Conservation (phyloP, 345 rosid species). For the Melastoma malabathricum region DNA sequence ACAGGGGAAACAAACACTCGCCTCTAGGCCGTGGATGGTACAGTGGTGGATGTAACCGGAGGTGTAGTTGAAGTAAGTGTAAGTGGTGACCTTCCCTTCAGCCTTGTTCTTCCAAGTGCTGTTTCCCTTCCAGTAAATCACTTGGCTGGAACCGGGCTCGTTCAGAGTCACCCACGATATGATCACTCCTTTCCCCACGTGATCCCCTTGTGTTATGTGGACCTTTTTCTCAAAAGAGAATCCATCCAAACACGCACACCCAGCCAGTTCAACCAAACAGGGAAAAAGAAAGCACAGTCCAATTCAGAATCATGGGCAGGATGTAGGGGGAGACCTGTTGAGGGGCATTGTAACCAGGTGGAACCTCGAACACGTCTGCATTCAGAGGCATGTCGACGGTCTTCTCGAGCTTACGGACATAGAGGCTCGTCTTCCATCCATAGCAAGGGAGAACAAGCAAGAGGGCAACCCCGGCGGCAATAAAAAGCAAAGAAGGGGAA, state of each 20-base stretch:
- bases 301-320: neutral
- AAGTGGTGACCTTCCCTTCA: conserved; percentile 33
- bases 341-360: conserved; percentile 80
- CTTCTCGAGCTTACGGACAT: conserved; percentile 38
- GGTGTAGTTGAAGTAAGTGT: conserved; percentile 45
- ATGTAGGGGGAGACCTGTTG: conserved; percentile 47
- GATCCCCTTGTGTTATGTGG: conserved; percentile 93
- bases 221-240: conserved; percentile 29
- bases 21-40: conserved; percentile 53
- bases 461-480: conserved; percentile 14
- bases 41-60: conserved; percentile 91
- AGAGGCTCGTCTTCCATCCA: conserved; percentile 64
- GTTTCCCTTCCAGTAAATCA: conserved; percentile 55
- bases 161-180: conserved; percentile 82
- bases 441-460: conserved; percentile 29
- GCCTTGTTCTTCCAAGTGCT: conserved; percentile 28
- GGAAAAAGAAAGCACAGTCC: conserved; percentile 2
- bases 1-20: conserved; percentile 5
- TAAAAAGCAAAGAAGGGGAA: conserved; percentile 1
- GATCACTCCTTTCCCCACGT: conserved; percentile 61
- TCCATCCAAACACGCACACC: conserved; percentile 4
- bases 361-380: conserved; percentile 54
- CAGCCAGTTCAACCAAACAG: neutral
- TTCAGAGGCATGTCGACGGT: conserved; percentile 62
- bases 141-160: conserved; percentile 46